Evolutionary conservation across 2,329 filamentous ascomycete genomes (phyloP).

Genomic region (Verticillium tricorpus): DNA sequence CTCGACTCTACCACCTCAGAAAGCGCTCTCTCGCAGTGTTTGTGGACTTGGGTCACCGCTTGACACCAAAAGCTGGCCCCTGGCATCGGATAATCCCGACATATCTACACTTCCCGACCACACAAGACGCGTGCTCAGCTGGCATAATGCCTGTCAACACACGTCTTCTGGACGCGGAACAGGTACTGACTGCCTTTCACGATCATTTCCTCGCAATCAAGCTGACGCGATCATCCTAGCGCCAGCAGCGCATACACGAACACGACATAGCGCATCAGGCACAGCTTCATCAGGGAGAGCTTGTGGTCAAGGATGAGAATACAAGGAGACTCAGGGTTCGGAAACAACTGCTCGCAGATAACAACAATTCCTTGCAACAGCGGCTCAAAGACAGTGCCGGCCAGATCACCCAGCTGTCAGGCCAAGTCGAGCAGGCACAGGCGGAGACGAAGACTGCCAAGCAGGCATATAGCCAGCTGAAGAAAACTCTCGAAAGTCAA

Average conservation of each 20-base stretch:
- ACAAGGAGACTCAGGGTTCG: conserved; percentile 65
- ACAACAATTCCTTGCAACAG: conserved; percentile 64
- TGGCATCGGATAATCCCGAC: background rate
- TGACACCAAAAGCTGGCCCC: background rate
- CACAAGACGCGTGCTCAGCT: background rate
- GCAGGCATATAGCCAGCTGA: conserved; percentile 38
- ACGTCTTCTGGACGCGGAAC: conserved; percentile 5
- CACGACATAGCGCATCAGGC: conserved; percentile 69
- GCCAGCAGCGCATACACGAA: conserved; percentile 40
- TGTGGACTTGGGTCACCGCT: background rate
- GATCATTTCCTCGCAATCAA: background rate
- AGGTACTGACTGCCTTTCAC: conserved; percentile 4
- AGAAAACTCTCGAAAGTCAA: conserved; percentile 43
- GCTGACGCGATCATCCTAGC: conserved; percentile 26
- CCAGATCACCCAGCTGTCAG: conserved; percentile 45
- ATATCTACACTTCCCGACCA: background rate
- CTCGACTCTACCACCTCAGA: background rate
- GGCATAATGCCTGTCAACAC: background rate
- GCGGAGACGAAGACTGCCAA: conserved; percentile 38
- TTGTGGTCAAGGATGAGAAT: conserved; percentile 71
- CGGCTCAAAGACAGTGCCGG: conserved; percentile 57
- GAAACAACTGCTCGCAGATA: conserved; percentile 67
- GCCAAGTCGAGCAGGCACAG: conserved; percentile 33
- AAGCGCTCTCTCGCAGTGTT: background rate
- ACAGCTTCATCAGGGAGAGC: conserved; percentile 58